Conservation (phyloP, 768 basidiomycete species). For the Leccinum uliginosum region DNA sequence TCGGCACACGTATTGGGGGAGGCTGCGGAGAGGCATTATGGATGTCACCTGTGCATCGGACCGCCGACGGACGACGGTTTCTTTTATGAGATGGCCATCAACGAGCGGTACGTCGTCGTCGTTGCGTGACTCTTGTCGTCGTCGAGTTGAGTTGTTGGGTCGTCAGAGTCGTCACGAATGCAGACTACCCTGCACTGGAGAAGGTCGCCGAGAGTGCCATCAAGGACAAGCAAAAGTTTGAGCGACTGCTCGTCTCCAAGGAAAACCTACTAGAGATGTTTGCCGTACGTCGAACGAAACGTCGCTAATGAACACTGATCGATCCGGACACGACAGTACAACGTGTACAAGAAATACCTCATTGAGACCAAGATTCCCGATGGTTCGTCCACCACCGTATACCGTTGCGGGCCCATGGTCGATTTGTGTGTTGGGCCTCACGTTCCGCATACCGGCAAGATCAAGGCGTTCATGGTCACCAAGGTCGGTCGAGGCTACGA, state of each 20-base stretch:
- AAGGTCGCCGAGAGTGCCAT: constrained; percentile 82
- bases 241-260: constrained; percentile 89
- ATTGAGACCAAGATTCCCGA: constrained; percentile 95
- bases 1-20: constrained; percentile 98
- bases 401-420: constrained; percentile 97
- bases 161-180: constrained; percentile 64
- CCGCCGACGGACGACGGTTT: constrained; percentile 98
- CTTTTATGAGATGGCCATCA: constrained; percentile 98
- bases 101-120: constrained; percentile 54
- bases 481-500: constrained; percentile 50
- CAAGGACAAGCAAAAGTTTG: constrained; percentile 97
- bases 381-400: constrained; percentile 94
- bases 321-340: constrained; percentile 62
- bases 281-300: constrained; percentile 49
- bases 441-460: constrained; percentile 95
- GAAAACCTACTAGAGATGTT: constrained; percentile 98
- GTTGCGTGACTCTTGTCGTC: background rate
- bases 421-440: constrained; percentile 97
- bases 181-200: constrained; percentile 87
- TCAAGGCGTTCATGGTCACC: constrained; percentile 96
- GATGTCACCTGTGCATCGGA: constrained; percentile 94
- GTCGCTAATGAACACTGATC: background rate
- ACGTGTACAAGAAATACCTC: constrained; percentile 96
- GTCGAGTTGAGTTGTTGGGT: background rate
- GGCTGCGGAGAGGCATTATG: constrained; percentile 93